Conservation (phyloP, 257 asterid genomes). For the Capsicum baccatum region DNA sequence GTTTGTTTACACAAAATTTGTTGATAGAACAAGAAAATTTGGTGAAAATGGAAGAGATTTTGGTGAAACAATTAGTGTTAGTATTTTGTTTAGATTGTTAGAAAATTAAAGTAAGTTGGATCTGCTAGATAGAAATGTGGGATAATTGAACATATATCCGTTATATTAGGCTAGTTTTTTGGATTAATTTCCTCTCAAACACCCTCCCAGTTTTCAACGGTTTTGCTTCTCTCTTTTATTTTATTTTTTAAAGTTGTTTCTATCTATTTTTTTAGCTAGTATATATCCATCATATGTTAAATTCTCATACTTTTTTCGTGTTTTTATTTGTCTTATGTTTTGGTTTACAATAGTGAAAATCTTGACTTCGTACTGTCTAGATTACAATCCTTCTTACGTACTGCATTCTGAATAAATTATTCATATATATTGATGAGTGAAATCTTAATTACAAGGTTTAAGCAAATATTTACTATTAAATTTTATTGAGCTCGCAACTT, state of each 20-base stretch:
- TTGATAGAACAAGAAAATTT: neutral
- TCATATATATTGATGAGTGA: too few relatives aligned
- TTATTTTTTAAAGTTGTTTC: neutral
- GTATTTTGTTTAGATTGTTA: neutral
- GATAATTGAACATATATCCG: constrained; percentile 26
- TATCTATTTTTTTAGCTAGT: too few relatives aligned
- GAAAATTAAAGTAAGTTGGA: neutral
- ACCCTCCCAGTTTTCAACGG: constrained; percentile 3
- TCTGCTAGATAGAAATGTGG: constrained; percentile 19
- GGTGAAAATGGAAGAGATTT: neutral
- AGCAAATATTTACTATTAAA: too few relatives aligned
- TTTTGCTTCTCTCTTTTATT: neutral
- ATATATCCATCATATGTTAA: too few relatives aligned
- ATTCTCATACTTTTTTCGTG: too few relatives aligned
- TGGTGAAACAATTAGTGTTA: constrained; percentile 5
- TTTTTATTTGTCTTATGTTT: too few relatives aligned
- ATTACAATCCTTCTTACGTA: too few relatives aligned
- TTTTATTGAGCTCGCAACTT: too few relatives aligned
- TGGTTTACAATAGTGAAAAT: too few relatives aligned
- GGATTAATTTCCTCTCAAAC: constrained; percentile 16
- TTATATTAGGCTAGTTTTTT: neutral
- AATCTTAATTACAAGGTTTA: too few relatives aligned
- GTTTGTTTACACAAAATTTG: neutral
- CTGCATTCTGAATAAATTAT: too few relatives aligned
- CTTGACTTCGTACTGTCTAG: too few relatives aligned